Conservation (phyloP, 768 basidiomycete species). For the Dacryopinax primogenitus region DNA sequence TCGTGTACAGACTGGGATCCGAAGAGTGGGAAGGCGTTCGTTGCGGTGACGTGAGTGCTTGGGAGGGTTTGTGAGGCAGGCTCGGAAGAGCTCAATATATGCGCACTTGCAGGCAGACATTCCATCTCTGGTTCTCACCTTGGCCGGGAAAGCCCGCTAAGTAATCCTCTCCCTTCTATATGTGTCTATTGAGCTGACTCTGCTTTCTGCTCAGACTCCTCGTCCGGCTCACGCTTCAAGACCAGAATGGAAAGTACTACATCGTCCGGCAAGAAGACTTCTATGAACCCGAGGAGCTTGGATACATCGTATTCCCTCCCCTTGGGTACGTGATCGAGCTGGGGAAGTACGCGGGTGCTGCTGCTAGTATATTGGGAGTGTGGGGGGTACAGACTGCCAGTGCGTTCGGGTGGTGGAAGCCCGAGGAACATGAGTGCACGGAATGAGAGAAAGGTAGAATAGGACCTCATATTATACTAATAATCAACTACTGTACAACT, state of each 20-base stretch:
- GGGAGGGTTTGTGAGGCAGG: neutral
- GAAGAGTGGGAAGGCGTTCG: conserved; percentile 13
- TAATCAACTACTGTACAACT: neutral
- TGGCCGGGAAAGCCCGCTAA: conserved; percentile 32
- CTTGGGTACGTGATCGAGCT: neutral
- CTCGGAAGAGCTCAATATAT: neutral
- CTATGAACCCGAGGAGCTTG: conserved; percentile 39
- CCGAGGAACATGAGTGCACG: neutral
- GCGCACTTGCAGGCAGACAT: conserved; percentile 32
- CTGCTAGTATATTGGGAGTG: neutral
- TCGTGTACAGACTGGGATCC: conserved; percentile 37
- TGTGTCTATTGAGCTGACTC: neutral
- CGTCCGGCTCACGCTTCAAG: conserved; percentile 40
- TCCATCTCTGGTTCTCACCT: conserved; percentile 40
- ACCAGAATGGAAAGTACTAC: conserved; percentile 31
- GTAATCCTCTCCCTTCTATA: conserved; percentile 25
- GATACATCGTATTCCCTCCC: neutral
- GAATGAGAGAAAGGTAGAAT: neutral
- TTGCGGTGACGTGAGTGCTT: neutral
- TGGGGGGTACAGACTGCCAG: neutral
- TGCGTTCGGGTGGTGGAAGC: conserved; percentile 1
- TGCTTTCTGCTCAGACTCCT: conserved; percentile 30
- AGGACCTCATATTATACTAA: neutral
- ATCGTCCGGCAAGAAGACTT: conserved; percentile 49
- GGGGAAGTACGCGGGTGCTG: neutral